Percentiles rank a stretch among this genome's conserved stretches.
These are phyloP conservation scores for Ambrosiella xylebori DNA, from an alignment of 2,329 filamentous ascomycete species.

Conservation along the genomic window DNA sequence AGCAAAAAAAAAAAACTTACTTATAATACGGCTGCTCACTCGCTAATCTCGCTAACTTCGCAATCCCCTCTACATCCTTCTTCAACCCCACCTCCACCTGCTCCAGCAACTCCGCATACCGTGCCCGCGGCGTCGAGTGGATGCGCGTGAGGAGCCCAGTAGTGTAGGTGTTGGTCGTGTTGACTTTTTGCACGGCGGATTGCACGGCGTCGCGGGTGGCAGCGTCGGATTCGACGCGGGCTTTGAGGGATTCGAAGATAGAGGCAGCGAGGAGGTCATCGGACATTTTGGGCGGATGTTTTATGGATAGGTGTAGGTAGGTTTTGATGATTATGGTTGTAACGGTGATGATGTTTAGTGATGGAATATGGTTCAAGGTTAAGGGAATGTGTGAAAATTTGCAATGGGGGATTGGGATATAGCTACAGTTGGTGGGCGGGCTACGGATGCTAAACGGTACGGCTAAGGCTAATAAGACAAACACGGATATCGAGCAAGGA, in stretches of 20 bases:
- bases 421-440: too few species aligned
- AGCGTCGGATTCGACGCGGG: conserved; percentile 3
- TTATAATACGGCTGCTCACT: conserved; percentile 94
- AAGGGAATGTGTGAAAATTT: too few species aligned
- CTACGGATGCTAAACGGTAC: too few species aligned
- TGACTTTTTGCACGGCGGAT: conserved; percentile 9
- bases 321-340: neutral
- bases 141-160: conserved; percentile 25
- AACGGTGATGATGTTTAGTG: neutral
- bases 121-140: conserved; percentile 61
- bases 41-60: conserved; percentile 52
- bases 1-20: conserved; percentile 25
- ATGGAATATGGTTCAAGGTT: too few species aligned
- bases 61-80: conserved; percentile 53
- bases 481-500: too few species aligned
- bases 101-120: conserved; percentile 41
- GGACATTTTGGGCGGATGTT: neutral
- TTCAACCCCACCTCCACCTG: conserved; percentile 56
- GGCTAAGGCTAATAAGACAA: too few species aligned
- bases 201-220: conserved; percentile 3
- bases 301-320: neutral
- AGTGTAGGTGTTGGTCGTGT: conserved; percentile 6
- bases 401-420: too few species aligned
- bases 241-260: conserved; percentile 11
- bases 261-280: conserved; percentile 4